A percentile compares a stretch with the other conserved stretches of the same genome.
These are phyloP conservation scores for Trichomonas gallinae DNA, from an alignment of 208 protist species.

Conservation along the genomic window DNA sequence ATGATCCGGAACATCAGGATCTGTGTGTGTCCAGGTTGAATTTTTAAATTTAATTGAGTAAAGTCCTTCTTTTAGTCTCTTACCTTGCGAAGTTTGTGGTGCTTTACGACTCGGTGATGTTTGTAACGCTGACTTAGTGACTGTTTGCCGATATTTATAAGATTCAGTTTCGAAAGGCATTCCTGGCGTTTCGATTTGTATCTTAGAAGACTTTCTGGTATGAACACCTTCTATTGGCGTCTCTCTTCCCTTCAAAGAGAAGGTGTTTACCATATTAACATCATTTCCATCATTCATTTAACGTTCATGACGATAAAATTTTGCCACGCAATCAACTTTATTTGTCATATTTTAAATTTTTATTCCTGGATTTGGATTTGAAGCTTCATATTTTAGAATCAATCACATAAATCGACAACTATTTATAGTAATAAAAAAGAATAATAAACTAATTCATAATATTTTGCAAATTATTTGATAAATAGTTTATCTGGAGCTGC, in stretches of 20 bases:
- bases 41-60: neutral
- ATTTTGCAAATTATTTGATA: too few relatives aligned
- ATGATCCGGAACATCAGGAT: constrained; percentile 8
- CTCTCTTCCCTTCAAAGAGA: neutral
- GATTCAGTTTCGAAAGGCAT: neutral
- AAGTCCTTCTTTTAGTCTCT: neutral
- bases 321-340: too few relatives aligned
- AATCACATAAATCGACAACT: too few relatives aligned
- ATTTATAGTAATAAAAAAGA: too few relatives aligned
- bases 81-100: neutral
- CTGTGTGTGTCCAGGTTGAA: neutral
- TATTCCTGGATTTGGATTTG: too few relatives aligned
- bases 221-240: neutral
- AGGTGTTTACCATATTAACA: neutral
- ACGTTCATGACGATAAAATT: neutral
- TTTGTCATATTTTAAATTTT: too few relatives aligned
- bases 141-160: neutral
- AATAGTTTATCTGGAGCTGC: too few relatives aligned
- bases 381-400: too few relatives aligned
- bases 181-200: neutral
- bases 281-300: neutral
- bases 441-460: too few relatives aligned
- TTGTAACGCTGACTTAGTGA: neutral
- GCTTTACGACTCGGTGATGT: neutral
- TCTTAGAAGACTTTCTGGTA: neutral